Evolutionary conservation across 768 basidiomycete genomes (phyloP), one percentile per base, ranked within the genome.

Genomic region (Daedaleopsis sinensis): DNA sequence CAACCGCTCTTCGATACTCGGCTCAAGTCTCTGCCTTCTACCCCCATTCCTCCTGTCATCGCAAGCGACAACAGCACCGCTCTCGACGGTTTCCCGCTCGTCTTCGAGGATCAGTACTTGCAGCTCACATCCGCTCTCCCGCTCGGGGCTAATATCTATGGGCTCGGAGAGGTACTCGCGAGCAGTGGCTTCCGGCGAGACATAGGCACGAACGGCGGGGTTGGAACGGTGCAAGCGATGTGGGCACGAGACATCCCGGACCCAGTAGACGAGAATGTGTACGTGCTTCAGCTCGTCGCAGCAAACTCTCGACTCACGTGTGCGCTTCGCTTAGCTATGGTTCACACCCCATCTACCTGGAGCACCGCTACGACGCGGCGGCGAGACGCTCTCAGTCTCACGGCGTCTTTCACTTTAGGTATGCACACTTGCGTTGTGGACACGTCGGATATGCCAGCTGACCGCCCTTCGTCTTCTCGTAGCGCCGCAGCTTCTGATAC

Each of bases 51-150:
- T n/a, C 79, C 88, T 12, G 76, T 82, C n/a, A 80, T 84, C 42
- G 36, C 78, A 0, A 73, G 70, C 9, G 84, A 86, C 62, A 78
- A 79, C 51, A 80, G 78, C 5, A 86, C 86, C 0, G 80, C 82
- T 2, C 76, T 92, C 18, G 79, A 86, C 57, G 85, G 81, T 0
- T 89, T 90, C 59, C 83, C 86, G 0, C 76, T 93, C 12, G 82
- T 93, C 13, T 93, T 93, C 67, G 90, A 93, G 66, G 85, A 93
- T 63, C 88, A 88, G 67, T 93, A 91, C 69, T 79, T 93, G 21
- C 89, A 92, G 80, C 64, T 93, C 19, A 76, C 89, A 0, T 89
- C 89, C 4, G 81, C 87, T 0, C 76, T 93, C 1, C 89, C 91
- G 0, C 70, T 80, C 8, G 78, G 80, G 38, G 81, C 90, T 3